Evolutionary conservation across 257 asterid genomes (phyloP).

Genomic region (Rehmannia glutinosa): DNA sequence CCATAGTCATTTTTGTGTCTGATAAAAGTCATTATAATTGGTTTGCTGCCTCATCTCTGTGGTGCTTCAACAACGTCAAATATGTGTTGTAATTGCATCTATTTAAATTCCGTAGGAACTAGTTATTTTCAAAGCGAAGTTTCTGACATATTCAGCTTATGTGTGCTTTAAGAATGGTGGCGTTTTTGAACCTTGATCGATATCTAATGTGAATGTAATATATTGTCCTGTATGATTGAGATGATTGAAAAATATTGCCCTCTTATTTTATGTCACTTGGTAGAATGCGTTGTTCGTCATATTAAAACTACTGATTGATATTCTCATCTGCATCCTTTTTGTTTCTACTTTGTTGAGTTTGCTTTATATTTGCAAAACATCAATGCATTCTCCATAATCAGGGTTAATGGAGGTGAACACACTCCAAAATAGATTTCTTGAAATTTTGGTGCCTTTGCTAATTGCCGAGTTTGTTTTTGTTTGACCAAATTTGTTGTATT

Average conservation of each 20-base stretch:
- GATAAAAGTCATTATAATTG: neutral
- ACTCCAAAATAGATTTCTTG: neutral
- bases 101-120: neutral
- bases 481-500: neutral
- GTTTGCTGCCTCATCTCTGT: no score
- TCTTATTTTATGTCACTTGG: neutral
- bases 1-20: neutral
- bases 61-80: no score
- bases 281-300: neutral
- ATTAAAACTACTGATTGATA: neutral
- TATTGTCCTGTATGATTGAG: neutral
- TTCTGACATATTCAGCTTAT: neutral
- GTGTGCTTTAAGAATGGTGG: conserved; percentile 12
- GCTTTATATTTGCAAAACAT: neutral
- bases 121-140: neutral
- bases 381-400: neutral
- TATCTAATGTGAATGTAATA: neutral
- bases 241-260: neutral
- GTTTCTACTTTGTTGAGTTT: neutral
- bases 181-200: neutral
- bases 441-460: neutral
- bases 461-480: neutral
- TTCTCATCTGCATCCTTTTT: neutral
- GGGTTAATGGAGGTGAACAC: neutral
- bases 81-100: no score